These are phyloP conservation scores for Akebia trifoliata DNA, from an alignment of 164 flowering plant species.

Conservation along the genomic window DNA sequence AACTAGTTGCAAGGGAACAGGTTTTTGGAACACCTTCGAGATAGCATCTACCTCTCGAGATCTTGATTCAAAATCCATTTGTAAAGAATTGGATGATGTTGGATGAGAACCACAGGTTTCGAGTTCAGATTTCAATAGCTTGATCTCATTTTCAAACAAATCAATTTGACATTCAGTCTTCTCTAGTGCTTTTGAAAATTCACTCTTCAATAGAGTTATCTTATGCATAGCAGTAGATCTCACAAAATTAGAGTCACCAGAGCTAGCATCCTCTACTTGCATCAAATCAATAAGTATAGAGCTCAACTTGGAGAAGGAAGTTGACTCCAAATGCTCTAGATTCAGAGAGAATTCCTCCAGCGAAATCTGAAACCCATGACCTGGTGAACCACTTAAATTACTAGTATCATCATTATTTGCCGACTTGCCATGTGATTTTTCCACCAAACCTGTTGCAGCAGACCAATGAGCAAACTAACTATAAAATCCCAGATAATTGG, in stretches of 20 bases:
- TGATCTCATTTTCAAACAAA: conserved; percentile 68
- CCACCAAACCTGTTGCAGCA: conserved; percentile 49
- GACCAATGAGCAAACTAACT: background rate
- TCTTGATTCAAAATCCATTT: conserved; percentile 19
- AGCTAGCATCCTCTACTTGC: conserved; percentile 49
- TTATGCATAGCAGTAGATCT: conserved; percentile 54
- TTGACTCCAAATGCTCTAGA: conserved; percentile 47
- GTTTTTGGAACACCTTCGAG: conserved; percentile 25
- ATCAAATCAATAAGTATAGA: conserved; percentile 45
- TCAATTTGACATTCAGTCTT: conserved; percentile 83
- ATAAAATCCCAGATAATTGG: background rate
- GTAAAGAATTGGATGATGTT: conserved; percentile 28
- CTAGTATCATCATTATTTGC: conserved; percentile 32
- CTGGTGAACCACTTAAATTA: conserved; percentile 51
- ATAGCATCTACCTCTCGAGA: conserved; percentile 23
- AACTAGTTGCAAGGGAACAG: conserved; percentile 35
- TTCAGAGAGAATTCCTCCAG: conserved; percentile 36
- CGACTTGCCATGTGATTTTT: conserved; percentile 44
- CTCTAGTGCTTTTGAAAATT: conserved; percentile 62
- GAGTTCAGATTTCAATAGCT: conserved; percentile 36
- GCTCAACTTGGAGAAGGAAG: conserved; percentile 35
- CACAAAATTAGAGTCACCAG: conserved; percentile 46
- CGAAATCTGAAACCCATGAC: conserved; percentile 26
- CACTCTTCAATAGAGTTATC: conserved; percentile 51
- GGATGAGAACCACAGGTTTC: conserved; percentile 19